Conservation (phyloP, 75 land plant species). For the Adiantum capillusveneris region DNA sequence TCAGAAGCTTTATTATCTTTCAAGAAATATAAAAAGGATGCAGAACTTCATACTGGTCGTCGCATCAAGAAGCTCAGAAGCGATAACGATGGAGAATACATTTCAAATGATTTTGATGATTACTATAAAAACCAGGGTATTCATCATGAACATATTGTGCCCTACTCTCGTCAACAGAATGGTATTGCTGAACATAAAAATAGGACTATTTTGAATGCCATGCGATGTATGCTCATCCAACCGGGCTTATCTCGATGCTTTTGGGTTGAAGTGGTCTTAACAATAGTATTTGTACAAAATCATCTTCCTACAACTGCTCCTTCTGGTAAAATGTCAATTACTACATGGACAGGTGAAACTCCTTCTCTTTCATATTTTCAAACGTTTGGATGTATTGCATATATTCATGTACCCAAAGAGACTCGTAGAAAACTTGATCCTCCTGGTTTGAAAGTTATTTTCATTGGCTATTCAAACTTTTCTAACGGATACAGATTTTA, state of each 20-base stretch:
- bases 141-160: not conserved
- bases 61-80: not conserved
- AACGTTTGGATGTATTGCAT: not conserved
- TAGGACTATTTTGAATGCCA: constrained; percentile 6
- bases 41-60: not conserved
- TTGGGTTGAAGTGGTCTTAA: constrained; percentile 12
- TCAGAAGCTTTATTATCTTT: not conserved
- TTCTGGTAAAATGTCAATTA: too few species aligned
- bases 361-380: constrained; percentile 1
- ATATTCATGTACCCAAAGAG: not conserved
- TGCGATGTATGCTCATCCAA: constrained; percentile 1
- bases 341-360: too few species aligned
- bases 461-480: not conserved
- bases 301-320: too few species aligned
- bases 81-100: not conserved
- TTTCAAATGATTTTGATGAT: not conserved
- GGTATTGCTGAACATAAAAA: not conserved
- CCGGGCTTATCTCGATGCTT: constrained; percentile 2
- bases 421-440: not conserved
- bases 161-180: constrained; percentile 6
- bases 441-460: not conserved
- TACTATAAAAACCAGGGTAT: not conserved
- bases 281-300: too few species aligned
- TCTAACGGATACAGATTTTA: too few species aligned
- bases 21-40: not conserved